Evolutionary conservation across 2,329 filamentous ascomycete species (phyloP), one percentile per base, ranked within the genome.

Genomic region (Ophidiomyces ophidiicola): DNA sequence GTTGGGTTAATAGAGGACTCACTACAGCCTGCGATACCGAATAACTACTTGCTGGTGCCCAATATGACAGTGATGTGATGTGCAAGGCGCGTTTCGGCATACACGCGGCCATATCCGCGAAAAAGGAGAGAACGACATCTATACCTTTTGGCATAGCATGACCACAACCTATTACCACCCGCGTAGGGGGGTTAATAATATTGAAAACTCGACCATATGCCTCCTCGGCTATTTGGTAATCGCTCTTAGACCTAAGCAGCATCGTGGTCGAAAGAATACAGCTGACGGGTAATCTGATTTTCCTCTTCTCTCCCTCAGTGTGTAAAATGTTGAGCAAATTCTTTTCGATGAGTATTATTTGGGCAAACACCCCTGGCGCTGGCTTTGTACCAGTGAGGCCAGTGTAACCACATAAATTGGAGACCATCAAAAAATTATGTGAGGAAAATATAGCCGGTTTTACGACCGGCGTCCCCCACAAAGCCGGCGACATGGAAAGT

Each of bases 41-140:
- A 0, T 90, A 90, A 39, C 98, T 96, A 54, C 96, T 96, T 14
- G 90, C 88, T 0, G 90, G 90, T 0, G 90, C 90, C 90, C 90
- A 98, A 67, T 96, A 96, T 7, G 85, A 93, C 26, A 83, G 70
- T 3, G 82, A 87, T 61, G 96, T 90, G 4, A 98, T 87, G 57
- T 98, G 90, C 1, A 96, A n/a, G n/a, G 70, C 0, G 61, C 82
- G 42, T 63, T 57, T 21, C 67, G 59, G 26, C 43, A 39, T 12
- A 49, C 47, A 28, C 51, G 52, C 19, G 45, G 30, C 4, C 55
- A 59, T 47, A 43, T 69, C 59, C n/a, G 70, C 51, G 7, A 68
- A 56, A 20, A 71, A 57, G 12, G 70, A 74, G 14, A 78, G 59
- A 45, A 88, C 71, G 11, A 82, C 72, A 43, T 78, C 70, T 36